Conservation (phyloP, 371 early-diverging fungal genomes). For the Saksenaea oblongispora region DNA sequence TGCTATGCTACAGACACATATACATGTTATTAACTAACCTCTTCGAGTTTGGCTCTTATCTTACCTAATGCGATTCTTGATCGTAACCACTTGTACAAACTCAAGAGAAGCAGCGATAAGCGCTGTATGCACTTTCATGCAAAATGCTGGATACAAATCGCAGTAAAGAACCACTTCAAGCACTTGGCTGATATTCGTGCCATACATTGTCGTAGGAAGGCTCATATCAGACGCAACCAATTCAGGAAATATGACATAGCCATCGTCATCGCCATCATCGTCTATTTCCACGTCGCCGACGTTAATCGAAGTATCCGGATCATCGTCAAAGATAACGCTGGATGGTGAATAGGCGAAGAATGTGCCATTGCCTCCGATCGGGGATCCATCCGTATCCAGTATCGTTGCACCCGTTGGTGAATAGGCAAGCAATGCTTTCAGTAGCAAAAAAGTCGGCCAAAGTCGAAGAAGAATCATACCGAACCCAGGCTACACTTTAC, state of each 20-base stretch:
- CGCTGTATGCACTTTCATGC: conserved; percentile 21
- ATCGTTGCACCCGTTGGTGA: too few species aligned
- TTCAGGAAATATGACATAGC: background rate
- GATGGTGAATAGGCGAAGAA: too few species aligned
- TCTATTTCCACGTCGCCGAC: too few species aligned
- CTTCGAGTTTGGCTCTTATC: background rate
- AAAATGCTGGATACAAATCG: conserved; percentile 18
- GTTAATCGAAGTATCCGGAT: too few species aligned
- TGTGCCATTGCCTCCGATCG: too few species aligned
- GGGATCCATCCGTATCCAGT: too few species aligned
- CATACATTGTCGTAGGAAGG: background rate
- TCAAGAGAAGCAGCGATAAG: conserved; percentile 18
- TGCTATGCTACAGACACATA: conserved; percentile 23
- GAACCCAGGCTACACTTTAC: too few species aligned
- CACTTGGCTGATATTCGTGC: conserved; percentile 7
- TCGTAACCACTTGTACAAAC: conserved; percentile 23
- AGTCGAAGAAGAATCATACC: too few species aligned
- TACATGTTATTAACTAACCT: background rate
- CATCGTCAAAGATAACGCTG: too few species aligned
- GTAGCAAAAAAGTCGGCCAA: too few species aligned
- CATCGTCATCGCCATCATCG: background rate
- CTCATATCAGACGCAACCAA: background rate
- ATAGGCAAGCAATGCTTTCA: too few species aligned
- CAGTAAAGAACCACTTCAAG: conserved; percentile 21
- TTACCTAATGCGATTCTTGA: conserved; percentile 28